Conservation (phyloP, 1,139 yeast genomes). For the Kazachstania sp. region DNA sequence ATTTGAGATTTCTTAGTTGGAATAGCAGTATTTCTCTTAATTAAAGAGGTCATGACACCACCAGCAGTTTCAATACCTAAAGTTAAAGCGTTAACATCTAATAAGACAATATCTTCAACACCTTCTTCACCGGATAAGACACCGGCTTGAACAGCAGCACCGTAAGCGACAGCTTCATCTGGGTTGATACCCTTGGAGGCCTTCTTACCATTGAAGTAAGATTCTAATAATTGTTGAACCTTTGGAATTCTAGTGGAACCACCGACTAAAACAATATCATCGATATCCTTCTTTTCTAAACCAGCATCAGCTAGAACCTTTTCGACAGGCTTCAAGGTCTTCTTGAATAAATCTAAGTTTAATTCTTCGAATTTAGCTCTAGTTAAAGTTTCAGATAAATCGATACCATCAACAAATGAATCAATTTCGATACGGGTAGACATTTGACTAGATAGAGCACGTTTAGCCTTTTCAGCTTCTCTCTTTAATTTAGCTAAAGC, state of each 20-base stretch:
- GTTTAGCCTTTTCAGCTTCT: conserved; percentile 95
- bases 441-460: conserved; percentile 82
- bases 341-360: conserved; percentile 77
- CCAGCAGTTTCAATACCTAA: conserved; percentile 96
- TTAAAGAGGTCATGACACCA: conserved; percentile 95
- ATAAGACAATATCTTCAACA: conserved; percentile 72
- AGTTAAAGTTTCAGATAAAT: conserved; percentile 83
- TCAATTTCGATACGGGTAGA: conserved; percentile 81
- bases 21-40: conserved; percentile 90
- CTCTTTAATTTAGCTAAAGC: conserved; percentile 87
- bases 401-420: conserved; percentile 91
- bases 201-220: conserved; percentile 84
- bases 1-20: conserved; percentile 95
- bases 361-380: conserved; percentile 95
- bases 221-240: conserved; percentile 84
- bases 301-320: conserved; percentile 87
- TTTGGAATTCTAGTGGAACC: conserved; percentile 98
- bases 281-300: conserved; percentile 71
- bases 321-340: conserved; percentile 87
- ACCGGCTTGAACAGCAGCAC: conserved; percentile 98
- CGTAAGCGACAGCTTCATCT: conserved; percentile 95
- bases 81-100: conserved; percentile 88
- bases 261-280: conserved; percentile 91
- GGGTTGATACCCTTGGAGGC: conserved; percentile 95
- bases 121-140: conserved; percentile 73